Base-by-base conservation (phyloP, 2,329 filamentous ascomycete genomes). In the Diaporthe humulicola region DNA sequence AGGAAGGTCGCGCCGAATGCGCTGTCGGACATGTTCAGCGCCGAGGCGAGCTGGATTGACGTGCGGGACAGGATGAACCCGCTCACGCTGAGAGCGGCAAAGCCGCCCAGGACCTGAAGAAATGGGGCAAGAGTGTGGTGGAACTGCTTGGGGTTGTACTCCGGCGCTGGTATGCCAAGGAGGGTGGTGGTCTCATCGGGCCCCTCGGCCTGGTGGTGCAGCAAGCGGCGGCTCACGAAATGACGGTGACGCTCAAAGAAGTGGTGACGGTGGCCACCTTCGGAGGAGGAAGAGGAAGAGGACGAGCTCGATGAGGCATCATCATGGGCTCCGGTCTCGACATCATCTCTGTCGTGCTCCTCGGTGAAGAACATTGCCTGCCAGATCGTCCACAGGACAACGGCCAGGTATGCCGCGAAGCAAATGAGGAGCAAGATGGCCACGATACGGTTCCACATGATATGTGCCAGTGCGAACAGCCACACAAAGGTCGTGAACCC, bases 1-100 rank as follows among this genome's bases (percentile, higher is more conserved):
- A 76, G 42, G 58, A 76, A 40, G 42, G 74, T 76, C 25, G 74
- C 74, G 28, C 74, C 74, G 64, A 76, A 76, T 8, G 74, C 73
- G 50, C 77, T 76, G 36, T 73, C 73, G 48, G 76, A 79, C 30
- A 79, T 76, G 57, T 66, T 67, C 14, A 77, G 74, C 1, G 76
- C 67, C 4, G 75, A 33, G 25, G 77, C 76, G 25, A 79, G 74
- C 22, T 67, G 72, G 2, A 69, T 50, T 25, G 74, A 76, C 12
- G 74, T 74, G 36, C 73, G 74, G 45, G 74, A 74, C 36, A 76
- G 57, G 70, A 78, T 56, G 30, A 77, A 74, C 60, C 76, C 75
- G 56, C 70, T 73, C 76, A 90, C 82, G 0, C 87, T 84, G 50
- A 90, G 80, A 30, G 89, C 78, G 0, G 85, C 85, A 22, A 88